Base-by-base conservation (phyloP, 2,329 filamentous ascomycete genomes). In the Cordyceps sp. region DNA sequence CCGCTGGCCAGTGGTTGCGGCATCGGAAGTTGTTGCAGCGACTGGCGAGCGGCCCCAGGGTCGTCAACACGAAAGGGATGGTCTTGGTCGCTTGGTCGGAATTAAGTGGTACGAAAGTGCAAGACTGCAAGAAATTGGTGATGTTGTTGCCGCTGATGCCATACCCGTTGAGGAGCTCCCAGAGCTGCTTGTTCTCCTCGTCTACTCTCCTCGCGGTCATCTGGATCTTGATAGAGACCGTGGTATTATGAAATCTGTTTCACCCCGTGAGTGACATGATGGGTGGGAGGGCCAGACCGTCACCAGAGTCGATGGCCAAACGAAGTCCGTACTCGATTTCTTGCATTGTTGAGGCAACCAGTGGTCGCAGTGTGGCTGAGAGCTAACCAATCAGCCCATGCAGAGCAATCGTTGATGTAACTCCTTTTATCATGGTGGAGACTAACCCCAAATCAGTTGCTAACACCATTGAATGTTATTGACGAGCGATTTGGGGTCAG, bases 171-270 rank as follows among this genome's bases (percentile, higher is more conserved):
- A 83, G 59, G 14, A 84, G 57, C 13, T 55, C 55, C 16, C 76
- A 62, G 34, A 85, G 58, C 33, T 66, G 66, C 36, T 57, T 64
- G 49, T 85, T 85, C 50, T 86, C 78, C 13, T 77, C 71, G 5
- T 71, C 64, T 3, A 84, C 79, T 33, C 58, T 67, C 34, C 75
- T 61, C 2, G 78, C 79, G 1, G 78, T 78, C 31, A 64, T 56
- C 47, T 85, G 80, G 10, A 85, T 72, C 45, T 83, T 77, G n/a
- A 65, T 59, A 1, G 73, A 77, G 4, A 76, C 78, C 44, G 78
- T 67, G 30, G 79, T 64, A 14, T 79, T 78, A 20, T 66, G 58
- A 24, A 69, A 59, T 49, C 84, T 75, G 46, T 68, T n/a, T n/a
- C n/a, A n/a, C n/a, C n/a, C n/a, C n/a, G n/a, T n/a, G n/a, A n/a